Percentiles rank a stretch among this genome's conserved stretches.
These are phyloP conservation scores for Xylaria cubensis DNA, from an alignment of 495 filamentous ascomycete genomes.

Conservation along the genomic window DNA sequence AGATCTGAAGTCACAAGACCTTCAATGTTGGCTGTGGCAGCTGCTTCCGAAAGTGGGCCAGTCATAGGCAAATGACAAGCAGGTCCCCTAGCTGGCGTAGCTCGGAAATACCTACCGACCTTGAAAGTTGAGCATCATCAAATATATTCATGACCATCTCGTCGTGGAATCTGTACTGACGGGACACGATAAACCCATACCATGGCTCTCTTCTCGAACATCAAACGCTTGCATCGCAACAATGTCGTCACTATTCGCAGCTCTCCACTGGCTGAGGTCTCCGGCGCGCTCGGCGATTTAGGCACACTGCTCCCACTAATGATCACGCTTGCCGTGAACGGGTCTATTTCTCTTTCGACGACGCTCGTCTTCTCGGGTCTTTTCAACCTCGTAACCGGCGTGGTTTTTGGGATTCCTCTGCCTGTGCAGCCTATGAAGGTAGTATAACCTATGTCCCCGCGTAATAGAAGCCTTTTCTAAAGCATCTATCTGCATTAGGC, in stretches of 20 bases:
- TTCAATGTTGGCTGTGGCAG: neutral
- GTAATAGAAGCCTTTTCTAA: neutral
- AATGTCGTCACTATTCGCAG: conserved; percentile 54
- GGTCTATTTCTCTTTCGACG: conserved; percentile 77
- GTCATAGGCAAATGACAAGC: neutral
- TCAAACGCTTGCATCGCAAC: conserved; percentile 48
- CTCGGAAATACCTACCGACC: neutral
- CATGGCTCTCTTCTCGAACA: conserved; percentile 36
- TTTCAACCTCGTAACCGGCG: conserved; percentile 83
- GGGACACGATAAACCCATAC: conserved; percentile 3
- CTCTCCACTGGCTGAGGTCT: conserved; percentile 78
- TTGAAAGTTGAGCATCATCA: neutral
- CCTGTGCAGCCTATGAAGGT: conserved; percentile 88
- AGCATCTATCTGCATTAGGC: conserved; percentile 60
- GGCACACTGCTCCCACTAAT: conserved; percentile 90
- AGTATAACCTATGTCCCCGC: neutral
- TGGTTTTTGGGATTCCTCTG: conserved; percentile 82
- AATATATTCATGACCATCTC: neutral
- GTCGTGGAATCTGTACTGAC: conserved; percentile 1
- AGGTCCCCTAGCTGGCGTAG: neutral
- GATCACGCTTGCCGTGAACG: conserved; percentile 76
- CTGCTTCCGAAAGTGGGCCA: neutral
- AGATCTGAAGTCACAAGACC: neutral
- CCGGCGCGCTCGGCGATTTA: conserved; percentile 87
- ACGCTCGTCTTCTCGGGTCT: conserved; percentile 88